Percentiles rank a stretch among this genome's conserved stretches.
Evolutionary conservation across 1,284 basidiomycete species (phyloP).

Genomic region (Microstroma glucosiphilum): DNA sequence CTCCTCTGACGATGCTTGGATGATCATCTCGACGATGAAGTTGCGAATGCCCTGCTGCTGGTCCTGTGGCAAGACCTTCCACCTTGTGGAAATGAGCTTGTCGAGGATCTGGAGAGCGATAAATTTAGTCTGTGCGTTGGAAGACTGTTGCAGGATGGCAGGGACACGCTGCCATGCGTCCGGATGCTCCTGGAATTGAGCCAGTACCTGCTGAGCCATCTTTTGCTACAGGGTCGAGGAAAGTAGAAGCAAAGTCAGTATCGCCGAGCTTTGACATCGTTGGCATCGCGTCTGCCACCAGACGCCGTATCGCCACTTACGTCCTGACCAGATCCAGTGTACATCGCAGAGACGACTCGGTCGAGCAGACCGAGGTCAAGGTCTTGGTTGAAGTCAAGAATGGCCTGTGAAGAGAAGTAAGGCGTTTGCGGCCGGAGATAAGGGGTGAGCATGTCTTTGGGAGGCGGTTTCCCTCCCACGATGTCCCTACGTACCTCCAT

Average conservation of each 20-base stretch:
- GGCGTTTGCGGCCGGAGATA: not conserved
- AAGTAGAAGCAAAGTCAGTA: too few species aligned
- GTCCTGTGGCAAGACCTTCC: constrained; percentile 91
- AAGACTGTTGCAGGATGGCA: constrained; percentile 78
- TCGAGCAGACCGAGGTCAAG: constrained; percentile 48
- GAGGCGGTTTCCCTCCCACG: too few species aligned
- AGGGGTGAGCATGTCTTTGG: too few species aligned
- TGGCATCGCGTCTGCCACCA: not conserved
- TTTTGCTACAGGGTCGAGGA: constrained; percentile 19
- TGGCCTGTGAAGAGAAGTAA: constrained; percentile 20
- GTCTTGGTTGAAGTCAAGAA: constrained; percentile 48
- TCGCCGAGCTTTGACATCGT: too few species aligned
- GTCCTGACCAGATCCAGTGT: constrained; percentile 36
- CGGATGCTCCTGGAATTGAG: constrained; percentile 90
- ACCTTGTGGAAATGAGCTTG: constrained; percentile 80
- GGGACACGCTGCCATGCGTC: constrained; percentile 98
- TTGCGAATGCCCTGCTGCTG: constrained; percentile 75
- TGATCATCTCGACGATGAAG: constrained; percentile 88
- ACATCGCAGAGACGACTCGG: constrained; percentile 47
- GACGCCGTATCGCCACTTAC: constrained; percentile 7
- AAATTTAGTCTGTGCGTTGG: constrained; percentile 77
- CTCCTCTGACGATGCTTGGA: constrained; percentile 80
- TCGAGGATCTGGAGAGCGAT: constrained; percentile 49
- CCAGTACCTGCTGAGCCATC: constrained; percentile 45
- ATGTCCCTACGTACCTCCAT: too few species aligned